These are phyloP conservation scores for Lotus japonicus DNA, from an alignment of 306 rosid genomes.

Conservation along the genomic window DNA sequence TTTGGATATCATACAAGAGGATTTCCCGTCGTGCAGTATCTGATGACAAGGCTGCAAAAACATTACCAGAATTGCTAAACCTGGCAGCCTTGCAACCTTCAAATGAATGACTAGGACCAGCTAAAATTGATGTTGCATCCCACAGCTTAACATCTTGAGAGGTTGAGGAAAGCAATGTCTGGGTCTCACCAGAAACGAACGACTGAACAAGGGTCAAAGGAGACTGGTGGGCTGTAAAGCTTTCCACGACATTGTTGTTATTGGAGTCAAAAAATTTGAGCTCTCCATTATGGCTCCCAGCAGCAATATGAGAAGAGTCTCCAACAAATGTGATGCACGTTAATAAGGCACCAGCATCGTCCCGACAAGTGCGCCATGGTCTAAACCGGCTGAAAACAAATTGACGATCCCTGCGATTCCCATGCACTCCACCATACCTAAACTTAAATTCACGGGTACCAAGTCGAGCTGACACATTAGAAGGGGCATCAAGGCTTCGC, in stretches of 20 bases:
- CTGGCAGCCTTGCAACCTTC: conserved; percentile 96
- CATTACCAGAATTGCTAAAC: conserved; percentile 73
- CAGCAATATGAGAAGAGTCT: conserved; percentile 82
- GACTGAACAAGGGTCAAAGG: conserved; percentile 83
- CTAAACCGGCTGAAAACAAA: conserved; percentile 92
- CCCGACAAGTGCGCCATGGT: conserved; percentile 97
- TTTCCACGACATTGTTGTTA: conserved; percentile 67
- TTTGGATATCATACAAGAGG: conserved; percentile 71
- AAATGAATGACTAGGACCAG: conserved; percentile 78
- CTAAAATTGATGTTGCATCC: conserved; percentile 67
- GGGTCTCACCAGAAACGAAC: conserved; percentile 58
- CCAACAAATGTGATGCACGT: conserved; percentile 85
- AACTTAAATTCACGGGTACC: conserved; percentile 82
- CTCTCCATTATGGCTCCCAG: conserved; percentile 87
- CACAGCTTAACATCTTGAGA: conserved; percentile 77
- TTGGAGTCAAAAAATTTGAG: conserved; percentile 78
- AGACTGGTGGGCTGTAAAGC: conserved; percentile 76
- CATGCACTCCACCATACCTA: conserved; percentile 82
- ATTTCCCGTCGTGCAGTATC: conserved; percentile 74
- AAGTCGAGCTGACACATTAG: conserved; percentile 84
- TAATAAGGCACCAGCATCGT: conserved; percentile 69
- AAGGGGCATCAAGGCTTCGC: conserved; percentile 88
- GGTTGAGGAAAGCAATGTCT: conserved; percentile 88
- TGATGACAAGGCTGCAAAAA: conserved; percentile 72
- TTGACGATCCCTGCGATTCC: conserved; percentile 93